Base-by-base conservation (phyloP, 192 early-diverging fungal species). In the Umbelopsis sp. region DNA sequence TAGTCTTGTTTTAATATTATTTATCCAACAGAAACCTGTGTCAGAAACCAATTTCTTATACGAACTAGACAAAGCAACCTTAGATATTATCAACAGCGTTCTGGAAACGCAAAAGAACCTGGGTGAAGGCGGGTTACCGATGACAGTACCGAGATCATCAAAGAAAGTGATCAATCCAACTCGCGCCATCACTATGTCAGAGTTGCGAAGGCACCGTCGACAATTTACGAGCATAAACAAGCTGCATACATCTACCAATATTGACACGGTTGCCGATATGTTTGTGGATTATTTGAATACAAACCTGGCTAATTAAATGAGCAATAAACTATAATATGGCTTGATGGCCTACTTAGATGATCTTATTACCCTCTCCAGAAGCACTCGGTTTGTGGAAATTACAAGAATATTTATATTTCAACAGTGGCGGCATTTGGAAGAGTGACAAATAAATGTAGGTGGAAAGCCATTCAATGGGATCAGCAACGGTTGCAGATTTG, bases 241-340 rank as follows among this genome's bases (percentile, higher is more conserved):
- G 67, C 81, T 93, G 75, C 92, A 91, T 66, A 94, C 94, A 20
- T 68, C 90, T 25, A 73, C 91, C 49, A 86, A 91, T 72, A 83
- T 93, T 61, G 86, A 81, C 41, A 83, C 85, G 45, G 89, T 97
- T 49, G 88, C 88, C 0, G 89, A 94, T 44, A 81, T 87, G 25
- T 98, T 99, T 92, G 93, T 92, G 22, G 91, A 95, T 46, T 98
- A 95, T 76, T 74, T 99, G 64, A 98, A 95, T 71, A 92, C 91
- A 23, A 98, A 93, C 76, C 71, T 97, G 13, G 49, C 48, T 12
- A 71, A 71, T 67, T 47, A 10, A 30, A 68, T 35, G 21, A 74
- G 82, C 27, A 33, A 68, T 71, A 77, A 44, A 55, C 23, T 41
- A 41, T 4, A 46, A 23, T 11, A 27, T 23, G 33, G 33, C 15